These are phyloP conservation scores for Paramecium sexaurelia DNA, from an alignment of 73 alveolate genomes.

Conservation along the genomic window DNA sequence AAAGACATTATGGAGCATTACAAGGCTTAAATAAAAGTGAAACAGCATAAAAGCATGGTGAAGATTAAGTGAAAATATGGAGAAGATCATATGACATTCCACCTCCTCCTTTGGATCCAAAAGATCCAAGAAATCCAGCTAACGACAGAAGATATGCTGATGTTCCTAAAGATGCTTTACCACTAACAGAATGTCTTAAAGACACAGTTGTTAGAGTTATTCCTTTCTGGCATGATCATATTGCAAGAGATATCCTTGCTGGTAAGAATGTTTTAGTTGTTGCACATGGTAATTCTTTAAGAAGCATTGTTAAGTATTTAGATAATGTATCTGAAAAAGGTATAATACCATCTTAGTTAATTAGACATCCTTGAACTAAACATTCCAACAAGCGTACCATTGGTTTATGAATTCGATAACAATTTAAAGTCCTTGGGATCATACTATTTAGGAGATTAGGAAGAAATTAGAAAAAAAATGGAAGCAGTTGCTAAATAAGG, in stretches of 20 bases:
- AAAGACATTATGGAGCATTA: conserved; percentile 98
- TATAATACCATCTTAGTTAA: conserved; percentile 59
- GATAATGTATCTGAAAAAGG: conserved; percentile 93
- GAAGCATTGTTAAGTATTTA: conserved; percentile 97
- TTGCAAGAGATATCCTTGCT: conserved; percentile 85
- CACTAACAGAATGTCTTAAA: conserved; percentile 94
- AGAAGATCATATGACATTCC: conserved; percentile 96
- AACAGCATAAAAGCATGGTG: conserved; percentile 97
- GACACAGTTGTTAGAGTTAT: conserved; percentile 92
- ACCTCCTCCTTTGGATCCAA: conserved; percentile 94
- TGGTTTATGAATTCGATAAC: conserved; percentile 96
- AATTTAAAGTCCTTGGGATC: conserved; percentile 87
- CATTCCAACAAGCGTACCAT: conserved; percentile 97
- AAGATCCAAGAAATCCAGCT: conserved; percentile 84
- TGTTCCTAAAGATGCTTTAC: conserved; percentile 89
- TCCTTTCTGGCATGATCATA: conserved; percentile 95
- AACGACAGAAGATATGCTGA: conserved; percentile 76
- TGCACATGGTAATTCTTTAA: conserved; percentile 98
- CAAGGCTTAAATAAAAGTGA: conserved; percentile 98
- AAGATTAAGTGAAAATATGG: conserved; percentile 89
- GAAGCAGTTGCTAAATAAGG: conserved; percentile 90
- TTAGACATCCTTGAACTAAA: conserved; percentile 72
- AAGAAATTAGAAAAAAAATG: conserved; percentile 84
- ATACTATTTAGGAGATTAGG: conserved; percentile 76
- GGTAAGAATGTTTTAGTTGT: conserved; percentile 93